Evolutionary conservation across 2,329 filamentous ascomycete genomes (phyloP).

Genomic region (Microascus cirrosus): DNA sequence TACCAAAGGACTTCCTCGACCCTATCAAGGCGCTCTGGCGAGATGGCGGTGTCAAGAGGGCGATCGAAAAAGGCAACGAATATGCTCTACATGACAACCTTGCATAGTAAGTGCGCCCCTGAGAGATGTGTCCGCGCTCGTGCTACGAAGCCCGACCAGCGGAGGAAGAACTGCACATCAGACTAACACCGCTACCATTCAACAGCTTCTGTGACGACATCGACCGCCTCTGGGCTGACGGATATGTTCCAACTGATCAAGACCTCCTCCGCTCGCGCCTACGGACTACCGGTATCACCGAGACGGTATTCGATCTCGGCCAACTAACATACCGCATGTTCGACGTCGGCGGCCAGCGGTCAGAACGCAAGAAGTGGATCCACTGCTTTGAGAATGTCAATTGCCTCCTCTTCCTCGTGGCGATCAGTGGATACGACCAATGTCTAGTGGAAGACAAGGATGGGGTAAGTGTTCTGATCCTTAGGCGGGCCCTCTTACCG

Average conservation of each 20-base stretch:
- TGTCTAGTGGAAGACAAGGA: conserved; percentile 94
- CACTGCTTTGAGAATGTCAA: conserved; percentile 96
- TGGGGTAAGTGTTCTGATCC: conserved; percentile 52
- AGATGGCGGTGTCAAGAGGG: conserved; percentile 71
- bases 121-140: not conserved
- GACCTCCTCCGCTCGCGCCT: conserved; percentile 85
- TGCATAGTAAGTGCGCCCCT: conserved; percentile 58
- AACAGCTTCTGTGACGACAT: conserved; percentile 71
- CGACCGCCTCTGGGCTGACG: conserved; percentile 62
- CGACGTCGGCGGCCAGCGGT: conserved; percentile 90
- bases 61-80: conserved; percentile 91
- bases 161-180: not conserved
- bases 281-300: conserved; percentile 89
- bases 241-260: conserved; percentile 85
- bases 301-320: conserved; percentile 91
- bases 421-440: conserved; percentile 93
- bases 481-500: not conserved
- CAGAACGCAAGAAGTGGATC: conserved; percentile 98
- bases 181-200: not conserved
- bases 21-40: conserved; percentile 79
- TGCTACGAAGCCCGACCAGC: not conserved
- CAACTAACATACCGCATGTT: conserved; percentile 96
- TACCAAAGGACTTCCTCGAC: conserved; percentile 66
- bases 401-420: conserved; percentile 83
- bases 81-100: conserved; percentile 94